Conservation (phyloP, 306 rosid genomes). For the Cucurbita pepo region DNA sequence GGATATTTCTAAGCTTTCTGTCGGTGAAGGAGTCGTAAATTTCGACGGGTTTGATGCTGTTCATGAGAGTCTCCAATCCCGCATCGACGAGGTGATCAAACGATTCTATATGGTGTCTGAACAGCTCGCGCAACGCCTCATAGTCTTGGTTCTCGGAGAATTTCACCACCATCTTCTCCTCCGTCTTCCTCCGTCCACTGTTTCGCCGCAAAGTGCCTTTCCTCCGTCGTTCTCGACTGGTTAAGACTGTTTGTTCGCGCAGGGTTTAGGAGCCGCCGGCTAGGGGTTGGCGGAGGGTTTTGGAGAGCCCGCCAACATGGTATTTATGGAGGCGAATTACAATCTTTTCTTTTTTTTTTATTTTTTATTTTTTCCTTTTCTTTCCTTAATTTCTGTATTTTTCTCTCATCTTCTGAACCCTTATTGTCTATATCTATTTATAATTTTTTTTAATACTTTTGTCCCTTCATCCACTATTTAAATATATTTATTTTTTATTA, state of each 20-base stretch:
- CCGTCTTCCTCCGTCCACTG: background rate
- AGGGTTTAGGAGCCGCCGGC: background rate
- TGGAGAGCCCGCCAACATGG: background rate
- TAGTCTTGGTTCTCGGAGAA: constrained; percentile 12
- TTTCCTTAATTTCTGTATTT: background rate
- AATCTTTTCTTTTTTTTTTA: background rate
- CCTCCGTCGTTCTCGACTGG: background rate
- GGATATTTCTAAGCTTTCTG: constrained; percentile 65
- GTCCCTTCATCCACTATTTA: no score
- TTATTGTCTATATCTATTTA: no score
- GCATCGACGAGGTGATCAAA: constrained; percentile 40
- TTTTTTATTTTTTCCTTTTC: background rate
- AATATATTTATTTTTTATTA: no score
- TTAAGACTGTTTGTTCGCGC: background rate
- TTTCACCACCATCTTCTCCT: constrained; percentile 17
- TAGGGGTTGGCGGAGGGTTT: background rate
- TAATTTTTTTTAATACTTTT: no score
- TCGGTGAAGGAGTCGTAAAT: constrained; percentile 25
- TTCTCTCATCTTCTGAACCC: no score
- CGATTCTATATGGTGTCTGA: constrained; percentile 69
- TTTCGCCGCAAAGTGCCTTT: background rate
- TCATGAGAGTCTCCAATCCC: constrained; percentile 37
- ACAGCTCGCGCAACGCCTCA: constrained; percentile 37
- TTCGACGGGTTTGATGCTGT: constrained; percentile 30
- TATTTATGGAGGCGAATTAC: background rate